A percentile compares a stretch with the other conserved stretches of the same genome.
phyloP scores from a whole-genome alignment of 768 basidiomycete species.

The Kwoniella heveanensis region DNA sequence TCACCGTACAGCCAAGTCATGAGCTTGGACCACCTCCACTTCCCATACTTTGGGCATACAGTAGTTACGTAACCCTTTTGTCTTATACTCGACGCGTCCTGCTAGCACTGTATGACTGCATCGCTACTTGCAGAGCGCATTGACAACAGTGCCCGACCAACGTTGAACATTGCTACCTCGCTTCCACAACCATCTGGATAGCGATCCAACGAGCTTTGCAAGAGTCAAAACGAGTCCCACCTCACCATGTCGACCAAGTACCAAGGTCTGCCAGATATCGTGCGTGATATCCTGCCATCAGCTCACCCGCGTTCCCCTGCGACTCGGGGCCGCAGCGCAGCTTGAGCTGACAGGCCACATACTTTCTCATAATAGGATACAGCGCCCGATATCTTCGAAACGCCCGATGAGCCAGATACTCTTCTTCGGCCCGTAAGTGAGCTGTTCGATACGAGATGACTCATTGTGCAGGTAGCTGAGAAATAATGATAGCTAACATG shows the following conservation, averaged over 20 bases:
- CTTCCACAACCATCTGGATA: too few relatives aligned
- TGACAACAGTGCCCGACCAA: too few relatives aligned
- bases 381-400: slow-evolving; percentile 56
- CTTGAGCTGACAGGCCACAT: not conserved
- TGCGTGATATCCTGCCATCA: slow-evolving; percentile 53
- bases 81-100: slow-evolving; percentile 13
- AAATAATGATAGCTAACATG: too few relatives aligned
- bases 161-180: too few relatives aligned
- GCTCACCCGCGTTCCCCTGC: too few relatives aligned
- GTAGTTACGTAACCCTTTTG: not conserved
- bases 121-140: too few relatives aligned
- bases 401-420: slow-evolving; percentile 49
- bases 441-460: not conserved
- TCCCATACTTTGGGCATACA: too few relatives aligned
- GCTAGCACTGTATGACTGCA: slow-evolving; percentile 2
- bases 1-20: not conserved
- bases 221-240: too few relatives aligned
- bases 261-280: slow-evolving; percentile 54
- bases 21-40: slow-evolving; percentile 25
- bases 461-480: too few relatives aligned
- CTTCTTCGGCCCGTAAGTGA: slow-evolving; percentile 31
- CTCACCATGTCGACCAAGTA: slow-evolving; percentile 54
- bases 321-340: too few relatives aligned
- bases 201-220: not conserved
- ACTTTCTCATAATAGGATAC: slow-evolving; percentile 43